phyloP scores from a whole-genome alignment of 441 rosid species.

The Jatropha podagrica region DNA sequence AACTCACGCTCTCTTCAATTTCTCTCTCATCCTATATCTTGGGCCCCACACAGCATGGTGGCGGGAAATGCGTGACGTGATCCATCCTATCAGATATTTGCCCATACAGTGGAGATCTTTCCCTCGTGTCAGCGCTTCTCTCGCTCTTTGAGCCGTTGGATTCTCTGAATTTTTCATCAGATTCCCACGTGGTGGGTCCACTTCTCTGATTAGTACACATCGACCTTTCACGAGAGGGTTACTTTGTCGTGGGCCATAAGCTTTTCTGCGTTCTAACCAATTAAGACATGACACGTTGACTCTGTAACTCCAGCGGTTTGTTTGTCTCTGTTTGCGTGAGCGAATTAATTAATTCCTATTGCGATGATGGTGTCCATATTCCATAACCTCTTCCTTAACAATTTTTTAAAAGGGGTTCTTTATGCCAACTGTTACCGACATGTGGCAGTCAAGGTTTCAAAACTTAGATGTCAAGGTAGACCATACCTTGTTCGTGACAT shows the following conservation, averaged over 20 bases:
- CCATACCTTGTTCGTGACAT: no score
- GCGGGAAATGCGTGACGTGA: constrained; percentile 27
- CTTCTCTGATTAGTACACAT: not conserved
- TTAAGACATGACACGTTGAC: not conserved
- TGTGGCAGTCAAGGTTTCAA: not conserved
- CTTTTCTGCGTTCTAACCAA: not conserved
- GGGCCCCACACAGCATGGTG: constrained; percentile 19
- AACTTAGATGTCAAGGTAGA: no score
- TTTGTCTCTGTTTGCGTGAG: not conserved
- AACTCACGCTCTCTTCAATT: no score
- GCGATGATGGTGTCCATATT: not conserved
- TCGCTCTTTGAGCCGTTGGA: constrained; percentile 24
- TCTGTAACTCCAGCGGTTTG: not conserved
- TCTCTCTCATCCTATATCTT: no score
- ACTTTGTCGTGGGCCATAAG: not conserved
- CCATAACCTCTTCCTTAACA: not conserved
- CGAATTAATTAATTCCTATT: not conserved
- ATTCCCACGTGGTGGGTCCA: constrained; percentile 18
- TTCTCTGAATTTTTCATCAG: constrained; percentile 17
- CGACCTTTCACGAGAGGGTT: constrained; percentile 13
- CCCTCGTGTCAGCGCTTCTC: no score
- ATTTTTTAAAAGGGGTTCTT: no score
- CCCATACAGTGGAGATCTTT: constrained; percentile 3
- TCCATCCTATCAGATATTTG: constrained; percentile 4
- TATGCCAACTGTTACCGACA: not conserved